Percentiles rank a stretch among this genome's conserved stretches.
phyloP scores from a whole-genome alignment of 345 rosid genomes.

The Noccaea bulbosa region DNA sequence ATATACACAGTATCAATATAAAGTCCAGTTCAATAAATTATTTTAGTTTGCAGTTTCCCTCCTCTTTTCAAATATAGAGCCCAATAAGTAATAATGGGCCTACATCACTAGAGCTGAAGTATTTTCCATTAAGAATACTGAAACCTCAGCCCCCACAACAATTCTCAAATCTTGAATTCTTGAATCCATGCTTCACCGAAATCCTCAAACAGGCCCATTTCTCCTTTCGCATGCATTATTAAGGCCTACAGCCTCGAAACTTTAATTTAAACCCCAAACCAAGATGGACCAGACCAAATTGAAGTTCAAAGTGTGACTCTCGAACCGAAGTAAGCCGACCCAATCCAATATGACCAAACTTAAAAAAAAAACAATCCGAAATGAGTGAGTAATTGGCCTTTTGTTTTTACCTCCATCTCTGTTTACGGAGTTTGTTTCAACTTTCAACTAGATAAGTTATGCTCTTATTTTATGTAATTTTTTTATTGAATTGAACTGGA shows the following conservation, averaged over 20 bases:
- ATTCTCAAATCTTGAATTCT: background rate
- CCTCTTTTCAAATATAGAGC: slow-evolving; percentile 1
- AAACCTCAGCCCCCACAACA: background rate
- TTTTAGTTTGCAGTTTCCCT: background rate
- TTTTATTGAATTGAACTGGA: background rate
- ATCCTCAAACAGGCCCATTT: slow-evolving; percentile 28
- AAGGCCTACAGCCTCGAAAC: slow-evolving; percentile 10
- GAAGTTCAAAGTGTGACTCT: background rate
- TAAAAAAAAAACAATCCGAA: background rate
- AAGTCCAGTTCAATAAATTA: too few relatives aligned
- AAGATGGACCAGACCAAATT: slow-evolving; percentile 10
- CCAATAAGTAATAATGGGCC: slow-evolving; percentile 28
- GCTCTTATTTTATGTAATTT: too few relatives aligned
- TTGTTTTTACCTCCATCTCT: too few relatives aligned
- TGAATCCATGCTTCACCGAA: background rate
- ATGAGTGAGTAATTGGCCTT: background rate
- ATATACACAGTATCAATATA: too few relatives aligned
- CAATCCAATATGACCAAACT: background rate
- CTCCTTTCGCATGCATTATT: background rate
- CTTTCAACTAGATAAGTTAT: too few relatives aligned
- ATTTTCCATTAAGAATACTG: background rate
- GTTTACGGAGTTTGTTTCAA: too few relatives aligned
- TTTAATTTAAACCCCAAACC: slow-evolving; percentile 7
- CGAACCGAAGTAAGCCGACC: background rate
- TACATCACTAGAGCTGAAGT: background rate